These are phyloP conservation scores for Copromyces sp. DNA, from an alignment of 495 filamentous ascomycete species.

Conservation along the genomic window DNA sequence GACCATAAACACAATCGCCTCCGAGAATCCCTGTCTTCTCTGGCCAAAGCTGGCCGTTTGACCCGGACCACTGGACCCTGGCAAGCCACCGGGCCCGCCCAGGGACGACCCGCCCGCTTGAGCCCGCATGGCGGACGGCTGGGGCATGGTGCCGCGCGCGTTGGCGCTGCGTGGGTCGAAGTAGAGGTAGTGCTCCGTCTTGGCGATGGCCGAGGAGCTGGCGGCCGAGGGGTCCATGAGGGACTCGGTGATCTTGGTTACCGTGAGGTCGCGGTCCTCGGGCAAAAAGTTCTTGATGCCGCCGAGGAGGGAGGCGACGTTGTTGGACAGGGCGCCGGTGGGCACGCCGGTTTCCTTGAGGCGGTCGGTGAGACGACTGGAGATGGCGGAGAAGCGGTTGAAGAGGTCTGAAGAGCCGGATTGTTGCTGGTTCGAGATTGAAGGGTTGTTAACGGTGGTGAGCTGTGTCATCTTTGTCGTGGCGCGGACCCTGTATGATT, in stretches of 20 bases:
- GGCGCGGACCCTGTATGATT: slow-evolving; percentile 62
- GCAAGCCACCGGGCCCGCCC: slow-evolving; percentile 30
- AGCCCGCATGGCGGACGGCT: slow-evolving; percentile 46
- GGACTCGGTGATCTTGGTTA: slow-evolving; percentile 96
- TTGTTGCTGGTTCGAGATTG: slow-evolving; percentile 46
- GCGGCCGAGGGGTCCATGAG: slow-evolving; percentile 94
- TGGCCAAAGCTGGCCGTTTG: slow-evolving; percentile 87
- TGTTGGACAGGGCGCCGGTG: slow-evolving; percentile 50
- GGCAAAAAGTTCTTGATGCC: slow-evolving; percentile 98
- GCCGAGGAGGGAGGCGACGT: slow-evolving; percentile 92
- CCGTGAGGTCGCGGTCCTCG: slow-evolving; percentile 85
- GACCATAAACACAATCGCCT: slow-evolving; percentile 94
- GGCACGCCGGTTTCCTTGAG: slow-evolving; percentile 76
- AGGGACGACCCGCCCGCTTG: slow-evolving; percentile 13
- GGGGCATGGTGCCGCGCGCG: slow-evolving; percentile 85
- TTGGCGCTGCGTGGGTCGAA: slow-evolving; percentile 92
- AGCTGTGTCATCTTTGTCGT: slow-evolving; percentile 99
- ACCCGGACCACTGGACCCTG: slow-evolving; percentile 43
- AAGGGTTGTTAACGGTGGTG: slow-evolving; percentile 59
- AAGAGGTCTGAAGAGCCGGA: slow-evolving; percentile 64
- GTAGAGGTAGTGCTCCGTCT: slow-evolving; percentile 97
- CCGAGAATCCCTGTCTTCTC: slow-evolving; percentile 82
- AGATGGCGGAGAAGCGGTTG: slow-evolving; percentile 79
- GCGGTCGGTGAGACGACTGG: slow-evolving; percentile 81
- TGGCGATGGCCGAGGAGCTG: slow-evolving; percentile 83